phyloP scores from a whole-genome alignment of 2,329 filamentous ascomycete species.

The Pseudocercospora pini-densiflorae region DNA sequence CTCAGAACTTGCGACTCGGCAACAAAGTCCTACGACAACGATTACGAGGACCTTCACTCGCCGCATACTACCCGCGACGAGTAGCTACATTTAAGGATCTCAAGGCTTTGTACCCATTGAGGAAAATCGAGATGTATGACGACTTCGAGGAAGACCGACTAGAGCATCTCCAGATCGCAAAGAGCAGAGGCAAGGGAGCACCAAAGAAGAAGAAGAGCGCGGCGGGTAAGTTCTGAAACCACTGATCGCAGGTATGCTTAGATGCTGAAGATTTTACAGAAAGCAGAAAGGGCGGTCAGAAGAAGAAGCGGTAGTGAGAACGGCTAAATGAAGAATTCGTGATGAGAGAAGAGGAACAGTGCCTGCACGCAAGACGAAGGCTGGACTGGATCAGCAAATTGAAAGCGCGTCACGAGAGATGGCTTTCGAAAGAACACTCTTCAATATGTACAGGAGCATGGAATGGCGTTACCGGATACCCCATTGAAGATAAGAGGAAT shows the following conservation, averaged over 20 bases:
- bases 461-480: neutral
- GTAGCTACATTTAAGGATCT: constrained; percentile 74
- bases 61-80: constrained; percentile 85
- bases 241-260: neutral
- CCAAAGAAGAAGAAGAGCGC: constrained; percentile 84
- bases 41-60: constrained; percentile 79
- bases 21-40: constrained; percentile 92
- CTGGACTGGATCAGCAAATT: neutral
- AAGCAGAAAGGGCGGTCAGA: constrained; percentile 42
- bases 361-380: neutral
- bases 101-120: constrained; percentile 65
- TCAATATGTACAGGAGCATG: neutral
- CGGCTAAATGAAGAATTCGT: neutral
- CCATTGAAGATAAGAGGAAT: neutral
- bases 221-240: constrained; percentile 44
- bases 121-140: constrained; percentile 69
- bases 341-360: neutral
- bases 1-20: constrained; percentile 77
- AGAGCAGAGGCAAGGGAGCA: constrained; percentile 80
- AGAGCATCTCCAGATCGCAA: constrained; percentile 67
- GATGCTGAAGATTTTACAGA: constrained; percentile 30
- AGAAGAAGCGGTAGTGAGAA: constrained; percentile 42
- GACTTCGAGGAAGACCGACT: constrained; percentile 79
- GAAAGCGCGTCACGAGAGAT: neutral
- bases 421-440: neutral